Evolutionary conservation across 371 early-diverging fungal genomes (phyloP), one percentile per base, ranked within the genome.

Genomic region (Chytridium lagenaria): DNA sequence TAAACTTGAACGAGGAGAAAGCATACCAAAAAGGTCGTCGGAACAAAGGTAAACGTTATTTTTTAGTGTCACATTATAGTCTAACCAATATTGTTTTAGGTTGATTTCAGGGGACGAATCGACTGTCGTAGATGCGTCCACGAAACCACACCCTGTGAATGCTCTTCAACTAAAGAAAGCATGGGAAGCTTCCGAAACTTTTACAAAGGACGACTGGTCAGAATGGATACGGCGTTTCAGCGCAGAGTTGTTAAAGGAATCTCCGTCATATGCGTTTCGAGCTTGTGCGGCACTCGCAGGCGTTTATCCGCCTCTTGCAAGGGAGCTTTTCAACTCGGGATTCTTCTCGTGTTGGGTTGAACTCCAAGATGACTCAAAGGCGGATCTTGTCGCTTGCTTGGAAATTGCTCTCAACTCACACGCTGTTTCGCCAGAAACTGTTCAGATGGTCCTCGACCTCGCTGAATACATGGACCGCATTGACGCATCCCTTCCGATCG

Each of bases 391-490:
- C 0, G 80, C 80, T 10, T 89, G 92, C 0, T 80, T 97, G n/a
- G 93, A 95, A 75, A 90, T 89, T 1, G 98, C 96, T 3, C 82
- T 96, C 3, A 86, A 87, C 16, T 92, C 94, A 22, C 87, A 90
- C 19, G 93, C 90, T 36, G 93, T 94, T 39, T 94, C 98, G 1
- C 90, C 94, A 1, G 97, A 98, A 73, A 92, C 95, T 61, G 84
- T 96, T 66, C 95, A 95, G 78, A 90, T 89, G 0, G 81, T 98
- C 19, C 86, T 98, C 37, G 93, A 95, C 70, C 86, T 98, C 30
- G 96, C 96, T 26, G 98, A 96, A 80, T 96, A 94, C 72, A 96
- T 98, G 97, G 98, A 98, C 80, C 96, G 94, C 67, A 95, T 96
- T 77, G 95, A 95, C 77, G 93, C 94, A 75, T 88, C 95, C 39